phyloP scores from a whole-genome alignment of 352 stramenopile genomes.

The Aphanomyces cochlioides region DNA sequence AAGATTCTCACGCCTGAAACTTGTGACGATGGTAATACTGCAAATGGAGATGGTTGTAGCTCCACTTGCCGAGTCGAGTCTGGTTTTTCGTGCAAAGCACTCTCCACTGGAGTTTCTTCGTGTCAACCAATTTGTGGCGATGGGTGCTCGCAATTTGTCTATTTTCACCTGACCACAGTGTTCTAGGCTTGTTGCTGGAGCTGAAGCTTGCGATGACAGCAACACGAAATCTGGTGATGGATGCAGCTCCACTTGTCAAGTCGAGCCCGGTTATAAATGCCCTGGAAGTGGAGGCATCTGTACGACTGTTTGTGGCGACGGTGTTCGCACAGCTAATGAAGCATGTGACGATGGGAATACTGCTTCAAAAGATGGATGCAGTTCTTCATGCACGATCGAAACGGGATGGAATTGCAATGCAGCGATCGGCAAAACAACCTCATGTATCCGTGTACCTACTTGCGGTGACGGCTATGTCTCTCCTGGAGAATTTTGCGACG shows the following conservation, averaged over 20 bases:
- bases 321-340: slow-evolving; percentile 28
- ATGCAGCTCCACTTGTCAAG: slow-evolving; percentile 29
- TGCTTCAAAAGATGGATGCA: slow-evolving; percentile 31
- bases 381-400: slow-evolving; percentile 28
- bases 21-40: slow-evolving; percentile 36
- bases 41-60: slow-evolving; percentile 32
- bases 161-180: no score
- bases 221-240: slow-evolving; percentile 33
- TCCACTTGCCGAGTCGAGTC: slow-evolving; percentile 30
- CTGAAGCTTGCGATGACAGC: slow-evolving; percentile 36
- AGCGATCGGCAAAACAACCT: not conserved
- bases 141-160: not conserved
- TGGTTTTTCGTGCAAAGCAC: slow-evolving; percentile 31
- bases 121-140: slow-evolving; percentile 19
- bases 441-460: slow-evolving; percentile 2
- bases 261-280: slow-evolving; percentile 34
- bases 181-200: slow-evolving; percentile 26
- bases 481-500: slow-evolving; percentile 33
- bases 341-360: slow-evolving; percentile 37
- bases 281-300: slow-evolving; percentile 9
- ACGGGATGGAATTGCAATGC: slow-evolving; percentile 32
- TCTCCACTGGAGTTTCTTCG: slow-evolving; percentile 10
- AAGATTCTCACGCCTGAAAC: slow-evolving; percentile 31
- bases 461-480: slow-evolving; percentile 35
- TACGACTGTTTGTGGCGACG: slow-evolving; percentile 32